Percentiles rank a stretch among this genome's conserved stretches.
These are phyloP conservation scores for Neocucurbitaria cava DNA, from an alignment of 2,329 filamentous ascomycete species.

Conservation along the genomic window DNA sequence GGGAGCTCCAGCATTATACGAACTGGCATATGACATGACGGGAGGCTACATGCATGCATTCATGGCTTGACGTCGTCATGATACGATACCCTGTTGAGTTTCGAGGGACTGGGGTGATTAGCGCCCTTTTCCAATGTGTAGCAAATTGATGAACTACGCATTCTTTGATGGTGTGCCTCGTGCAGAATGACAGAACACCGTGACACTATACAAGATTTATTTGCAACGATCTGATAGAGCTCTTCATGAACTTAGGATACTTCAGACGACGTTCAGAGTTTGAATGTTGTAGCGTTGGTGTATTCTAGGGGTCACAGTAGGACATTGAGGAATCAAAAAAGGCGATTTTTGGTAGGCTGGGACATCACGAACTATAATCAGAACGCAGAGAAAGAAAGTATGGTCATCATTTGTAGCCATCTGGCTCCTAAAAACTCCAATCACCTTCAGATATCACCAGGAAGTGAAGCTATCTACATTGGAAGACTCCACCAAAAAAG, in stretches of 20 bases:
- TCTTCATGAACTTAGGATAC: no score
- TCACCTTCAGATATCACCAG: constrained; percentile 10
- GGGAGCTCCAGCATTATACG: background rate
- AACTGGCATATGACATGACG: background rate
- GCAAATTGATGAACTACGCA: background rate
- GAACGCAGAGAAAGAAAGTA: background rate
- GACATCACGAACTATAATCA: background rate
- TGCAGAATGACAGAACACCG: no score
- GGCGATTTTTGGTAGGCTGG: no score
- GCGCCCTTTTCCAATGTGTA: background rate
- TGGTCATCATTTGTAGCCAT: background rate
- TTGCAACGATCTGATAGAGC: no score
- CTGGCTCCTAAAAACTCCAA: background rate
- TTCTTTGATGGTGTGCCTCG: background rate
- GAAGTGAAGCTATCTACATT: constrained; percentile 22
- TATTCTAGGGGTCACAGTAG: no score
- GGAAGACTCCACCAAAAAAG: background rate
- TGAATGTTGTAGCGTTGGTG: no score
- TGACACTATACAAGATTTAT: no score
- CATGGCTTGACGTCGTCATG: constrained; percentile 1
- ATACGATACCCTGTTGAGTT: constrained; percentile 5
- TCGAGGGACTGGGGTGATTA: background rate
- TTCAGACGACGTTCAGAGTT: no score
- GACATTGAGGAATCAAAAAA: no score
- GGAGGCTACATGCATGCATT: background rate